phyloP scores from a whole-genome alignment of 2,329 filamentous ascomycete genomes.

The Fusarium camptoceras region DNA sequence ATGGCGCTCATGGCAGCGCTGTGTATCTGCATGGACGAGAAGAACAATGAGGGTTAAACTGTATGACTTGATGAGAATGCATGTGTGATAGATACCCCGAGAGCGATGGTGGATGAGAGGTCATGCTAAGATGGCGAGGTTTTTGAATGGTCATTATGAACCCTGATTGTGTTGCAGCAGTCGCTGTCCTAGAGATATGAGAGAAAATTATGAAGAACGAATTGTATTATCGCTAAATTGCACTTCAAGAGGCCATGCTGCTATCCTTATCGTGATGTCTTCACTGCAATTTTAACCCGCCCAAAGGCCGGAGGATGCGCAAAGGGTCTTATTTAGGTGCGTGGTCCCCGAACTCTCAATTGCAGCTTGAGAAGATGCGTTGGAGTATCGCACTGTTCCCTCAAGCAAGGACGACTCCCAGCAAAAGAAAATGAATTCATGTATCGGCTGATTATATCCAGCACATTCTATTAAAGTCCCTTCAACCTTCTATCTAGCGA shows the following conservation, averaged over 20 bases:
- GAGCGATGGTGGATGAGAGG: not conserved
- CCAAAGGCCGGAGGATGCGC: not conserved
- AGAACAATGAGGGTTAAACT: slow-evolving; percentile 56
- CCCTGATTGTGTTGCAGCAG: not conserved
- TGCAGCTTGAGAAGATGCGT: not conserved
- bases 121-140: not conserved
- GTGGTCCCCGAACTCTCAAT: too few relatives aligned
- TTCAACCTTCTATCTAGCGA: not conserved
- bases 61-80: not conserved
- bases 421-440: not conserved
- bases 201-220: not conserved
- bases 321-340: too few relatives aligned
- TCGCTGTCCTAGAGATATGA: not conserved
- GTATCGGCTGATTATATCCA: not conserved
- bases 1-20: slow-evolving; percentile 73
- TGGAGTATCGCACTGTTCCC: too few relatives aligned
- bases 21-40: slow-evolving; percentile 76
- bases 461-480: not conserved
- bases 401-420: too few relatives aligned
- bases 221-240: not conserved
- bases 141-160: not conserved
- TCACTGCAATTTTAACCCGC: not conserved
- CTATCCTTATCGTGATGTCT: too few relatives aligned
- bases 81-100: slow-evolving; percentile 19
- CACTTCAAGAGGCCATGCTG: fast-evolving